These are phyloP conservation scores for Clonostachys byssicola DNA, from an alignment of 2,329 filamentous ascomycete species.

Conservation along the genomic window DNA sequence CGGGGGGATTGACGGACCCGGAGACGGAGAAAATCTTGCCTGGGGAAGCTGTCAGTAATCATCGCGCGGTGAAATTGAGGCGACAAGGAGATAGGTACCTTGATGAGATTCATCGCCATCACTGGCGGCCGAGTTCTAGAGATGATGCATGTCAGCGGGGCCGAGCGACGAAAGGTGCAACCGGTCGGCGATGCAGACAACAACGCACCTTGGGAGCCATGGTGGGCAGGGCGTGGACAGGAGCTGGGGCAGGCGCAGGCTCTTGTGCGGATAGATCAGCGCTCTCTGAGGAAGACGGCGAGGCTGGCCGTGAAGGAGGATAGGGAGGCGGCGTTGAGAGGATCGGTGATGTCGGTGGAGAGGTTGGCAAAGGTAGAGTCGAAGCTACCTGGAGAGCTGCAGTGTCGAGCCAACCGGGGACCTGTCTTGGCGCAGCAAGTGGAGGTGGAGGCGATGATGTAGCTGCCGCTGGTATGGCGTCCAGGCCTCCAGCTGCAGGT, in stretches of 20 bases:
- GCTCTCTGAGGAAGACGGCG: constrained; percentile 17
- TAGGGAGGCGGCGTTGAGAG: constrained; percentile 17
- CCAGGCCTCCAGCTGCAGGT: not conserved
- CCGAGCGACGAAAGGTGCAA: constrained; percentile 6
- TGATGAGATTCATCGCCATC: constrained; percentile 29
- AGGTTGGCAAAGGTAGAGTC: constrained; percentile 33
- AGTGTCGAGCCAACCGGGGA: not conserved
- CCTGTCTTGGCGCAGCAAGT: constrained; percentile 2
- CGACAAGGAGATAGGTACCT: constrained; percentile 25
- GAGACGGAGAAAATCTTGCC: constrained; percentile 61
- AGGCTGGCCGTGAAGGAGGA: constrained; percentile 18
- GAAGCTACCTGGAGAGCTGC: constrained; percentile 25
- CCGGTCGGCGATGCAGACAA: constrained; percentile 2
- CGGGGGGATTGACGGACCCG: constrained; percentile 38
- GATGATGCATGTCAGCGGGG: constrained; percentile 10
- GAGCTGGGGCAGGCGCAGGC: constrained; percentile 15
- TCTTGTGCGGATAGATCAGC: constrained; percentile 16
- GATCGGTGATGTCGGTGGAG: constrained; percentile 28
- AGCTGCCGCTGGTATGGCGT: constrained; percentile 5
- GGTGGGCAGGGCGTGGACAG: constrained; percentile 26
- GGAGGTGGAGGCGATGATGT: constrained; percentile 11
- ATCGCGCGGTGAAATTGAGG: not conserved
- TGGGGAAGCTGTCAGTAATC: constrained; percentile 12
- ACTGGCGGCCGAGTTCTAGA: constrained; percentile 25
- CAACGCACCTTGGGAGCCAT: constrained; percentile 51